phyloP scores from a whole-genome alignment of 2,329 filamentous ascomycete species.

The Furcasterigmium sp. region DNA sequence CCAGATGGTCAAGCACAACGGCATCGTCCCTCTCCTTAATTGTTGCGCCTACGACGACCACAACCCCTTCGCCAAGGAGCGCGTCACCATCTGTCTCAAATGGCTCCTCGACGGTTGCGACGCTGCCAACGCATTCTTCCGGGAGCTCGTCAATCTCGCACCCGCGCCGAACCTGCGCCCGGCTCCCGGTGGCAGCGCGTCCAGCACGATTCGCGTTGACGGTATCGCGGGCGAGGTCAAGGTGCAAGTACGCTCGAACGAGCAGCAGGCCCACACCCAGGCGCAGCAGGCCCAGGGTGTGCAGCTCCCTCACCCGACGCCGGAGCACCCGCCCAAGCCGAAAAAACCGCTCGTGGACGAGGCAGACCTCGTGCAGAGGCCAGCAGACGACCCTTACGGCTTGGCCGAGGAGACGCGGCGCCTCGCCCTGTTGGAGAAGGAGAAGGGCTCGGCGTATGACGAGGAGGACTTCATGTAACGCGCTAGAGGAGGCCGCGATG shows the following conservation, averaged over 20 bases:
- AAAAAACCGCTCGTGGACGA: slow-evolving; percentile 1
- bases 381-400: slow-evolving; percentile 22
- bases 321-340: neutral
- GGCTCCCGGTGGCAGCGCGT: slow-evolving; percentile 25
- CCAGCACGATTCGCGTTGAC: slow-evolving; percentile 45
- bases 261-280: slow-evolving; percentile 8
- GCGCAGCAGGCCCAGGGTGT: neutral
- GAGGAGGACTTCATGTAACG: slow-evolving; percentile 42
- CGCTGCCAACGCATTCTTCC: slow-evolving; percentile 66
- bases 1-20: slow-evolving; percentile 79
- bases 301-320: neutral
- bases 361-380: slow-evolving; percentile 10
- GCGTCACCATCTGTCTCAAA: slow-evolving; percentile 83
- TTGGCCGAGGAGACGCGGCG: slow-evolving; percentile 38
- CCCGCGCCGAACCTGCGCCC: slow-evolving; percentile 31
- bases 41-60: slow-evolving; percentile 89
- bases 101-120: slow-evolving; percentile 72
- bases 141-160: slow-evolving; percentile 50
- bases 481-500: slow-evolving; percentile 4
- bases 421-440: slow-evolving; percentile 30
- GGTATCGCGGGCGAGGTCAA: slow-evolving; percentile 52
- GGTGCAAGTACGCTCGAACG: slow-evolving; percentile 39
- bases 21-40: slow-evolving; percentile 81
- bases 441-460: slow-evolving; percentile 26
- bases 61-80: slow-evolving; percentile 91